phyloP scores from a whole-genome alignment of 441 rosid genomes.

The Viola pubescens region DNA sequence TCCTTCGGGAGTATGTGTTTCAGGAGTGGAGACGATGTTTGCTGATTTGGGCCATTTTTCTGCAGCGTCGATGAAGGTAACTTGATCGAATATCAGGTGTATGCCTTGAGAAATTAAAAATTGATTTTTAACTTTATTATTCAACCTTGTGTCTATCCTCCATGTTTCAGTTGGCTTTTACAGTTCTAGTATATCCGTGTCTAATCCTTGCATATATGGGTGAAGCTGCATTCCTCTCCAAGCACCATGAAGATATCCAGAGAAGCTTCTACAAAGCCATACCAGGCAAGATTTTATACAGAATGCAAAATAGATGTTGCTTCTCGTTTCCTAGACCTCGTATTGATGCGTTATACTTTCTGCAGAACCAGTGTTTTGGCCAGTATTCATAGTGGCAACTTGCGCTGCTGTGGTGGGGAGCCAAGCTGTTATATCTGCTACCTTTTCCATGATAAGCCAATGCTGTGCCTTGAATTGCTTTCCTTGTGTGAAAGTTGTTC shows the following conservation, averaged over 20 bases:
- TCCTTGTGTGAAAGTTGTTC: constrained; percentile 56
- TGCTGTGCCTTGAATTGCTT: constrained; percentile 64
- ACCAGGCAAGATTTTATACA: constrained; percentile 45
- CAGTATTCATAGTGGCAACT: constrained; percentile 66
- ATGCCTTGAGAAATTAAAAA: background rate
- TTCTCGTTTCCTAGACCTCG: constrained; percentile 5
- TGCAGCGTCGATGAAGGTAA: constrained; percentile 56
- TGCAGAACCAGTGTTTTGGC: constrained; percentile 72
- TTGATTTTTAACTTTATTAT: constrained; percentile 1
- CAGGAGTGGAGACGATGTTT: constrained; percentile 76
- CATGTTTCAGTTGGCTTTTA: constrained; percentile 45
- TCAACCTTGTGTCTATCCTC: constrained; percentile 10
- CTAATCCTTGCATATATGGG: constrained; percentile 72
- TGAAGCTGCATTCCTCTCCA: constrained; percentile 65
- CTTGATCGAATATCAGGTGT: background rate
- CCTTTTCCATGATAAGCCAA: constrained; percentile 74
- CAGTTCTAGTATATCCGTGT: constrained; percentile 55
- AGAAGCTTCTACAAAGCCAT: constrained; percentile 76
- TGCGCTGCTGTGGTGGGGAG: constrained; percentile 71
- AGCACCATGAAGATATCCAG: constrained; percentile 60
- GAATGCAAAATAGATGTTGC: background rate
- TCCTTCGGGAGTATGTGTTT: constrained; percentile 1
- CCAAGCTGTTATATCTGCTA: constrained; percentile 73
- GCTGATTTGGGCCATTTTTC: constrained; percentile 80
- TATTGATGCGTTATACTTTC: constrained; percentile 4